Percentiles rank a stretch among this genome's conserved stretches.
Conservation (phyloP, 1,139 yeast genomes). For the Geotrichum aggregatum region DNA sequence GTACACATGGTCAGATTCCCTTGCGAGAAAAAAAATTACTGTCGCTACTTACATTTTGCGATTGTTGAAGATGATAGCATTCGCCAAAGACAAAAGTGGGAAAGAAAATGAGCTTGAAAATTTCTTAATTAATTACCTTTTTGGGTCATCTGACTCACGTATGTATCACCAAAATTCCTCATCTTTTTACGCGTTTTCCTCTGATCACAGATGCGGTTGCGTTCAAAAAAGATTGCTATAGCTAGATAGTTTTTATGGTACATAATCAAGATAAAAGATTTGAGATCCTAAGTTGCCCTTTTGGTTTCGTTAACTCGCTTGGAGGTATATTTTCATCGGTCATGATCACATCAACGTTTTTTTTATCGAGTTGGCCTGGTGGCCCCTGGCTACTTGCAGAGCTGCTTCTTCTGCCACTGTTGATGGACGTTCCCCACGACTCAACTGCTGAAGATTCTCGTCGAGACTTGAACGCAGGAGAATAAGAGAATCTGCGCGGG, state of each 20-base stretch:
- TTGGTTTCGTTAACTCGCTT: neutral
- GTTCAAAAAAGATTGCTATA: neutral
- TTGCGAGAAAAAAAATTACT: too few species aligned
- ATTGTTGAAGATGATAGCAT: neutral
- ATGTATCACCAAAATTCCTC: neutral
- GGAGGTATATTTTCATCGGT: neutral
- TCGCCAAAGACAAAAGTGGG: neutral
- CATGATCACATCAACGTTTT: slow-evolving; percentile 1
- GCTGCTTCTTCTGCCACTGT: neutral
- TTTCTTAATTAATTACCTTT: slow-evolving; percentile 8
- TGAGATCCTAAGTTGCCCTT: slow-evolving; percentile 27
- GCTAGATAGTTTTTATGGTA: neutral
- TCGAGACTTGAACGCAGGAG: too few species aligned
- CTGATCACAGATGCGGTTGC: neutral
- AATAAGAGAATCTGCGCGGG: neutral
- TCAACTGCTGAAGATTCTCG: too few species aligned
- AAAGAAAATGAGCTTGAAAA: slow-evolving; percentile 9
- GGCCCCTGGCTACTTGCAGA: neutral
- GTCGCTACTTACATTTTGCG: neutral
- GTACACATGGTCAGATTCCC: neutral
- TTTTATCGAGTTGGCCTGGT: neutral
- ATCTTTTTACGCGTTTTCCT: slow-evolving; percentile 8
- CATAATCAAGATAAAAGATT: slow-evolving; percentile 28
- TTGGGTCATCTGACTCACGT: neutral
- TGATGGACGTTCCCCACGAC: too few species aligned